Evolutionary conservation across 139 green algal genomes (phyloP).

Genomic region (Nannochloris sp.): DNA sequence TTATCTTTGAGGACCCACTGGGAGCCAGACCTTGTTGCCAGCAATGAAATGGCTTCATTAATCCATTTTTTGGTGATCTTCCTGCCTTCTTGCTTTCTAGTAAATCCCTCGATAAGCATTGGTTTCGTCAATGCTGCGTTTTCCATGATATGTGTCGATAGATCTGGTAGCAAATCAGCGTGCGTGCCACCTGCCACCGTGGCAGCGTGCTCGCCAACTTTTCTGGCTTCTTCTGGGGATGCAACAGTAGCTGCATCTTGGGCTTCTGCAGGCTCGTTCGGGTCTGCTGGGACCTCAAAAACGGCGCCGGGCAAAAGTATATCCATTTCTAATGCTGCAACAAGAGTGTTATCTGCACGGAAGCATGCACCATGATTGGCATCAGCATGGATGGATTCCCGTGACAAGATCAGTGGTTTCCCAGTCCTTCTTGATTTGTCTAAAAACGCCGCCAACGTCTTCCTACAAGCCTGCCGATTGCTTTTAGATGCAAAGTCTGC

Average conservation of each 20-base stretch:
- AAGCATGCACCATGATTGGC: conserved; percentile 5
- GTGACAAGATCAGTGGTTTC: background rate
- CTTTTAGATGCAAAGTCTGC: background rate
- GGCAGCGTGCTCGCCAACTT: background rate
- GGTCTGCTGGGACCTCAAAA: background rate
- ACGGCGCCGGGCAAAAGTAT: background rate
- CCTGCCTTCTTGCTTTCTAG: conserved; percentile 18
- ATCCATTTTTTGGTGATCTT: conserved; percentile 43
- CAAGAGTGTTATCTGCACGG: background rate
- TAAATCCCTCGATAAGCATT: conserved; percentile 27
- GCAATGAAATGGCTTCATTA: conserved; percentile 33
- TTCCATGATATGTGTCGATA: conserved; percentile 1
- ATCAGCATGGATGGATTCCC: background rate
- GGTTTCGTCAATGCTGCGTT: background rate
- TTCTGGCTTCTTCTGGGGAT: background rate
- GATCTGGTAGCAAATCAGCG: background rate
- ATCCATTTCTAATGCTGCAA: background rate
- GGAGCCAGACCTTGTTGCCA: conserved; percentile 8
- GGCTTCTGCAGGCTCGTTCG: background rate
- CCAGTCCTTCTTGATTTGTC: conserved; percentile 1
- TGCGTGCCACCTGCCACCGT: background rate
- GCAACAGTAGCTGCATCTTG: background rate
- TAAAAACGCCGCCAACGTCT: background rate
- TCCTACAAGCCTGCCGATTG: background rate
- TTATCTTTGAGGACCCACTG: conserved; percentile 4